Base-by-base conservation (phyloP, 495 filamentous ascomycete genomes). In the Hypoxylon fuscum region DNA sequence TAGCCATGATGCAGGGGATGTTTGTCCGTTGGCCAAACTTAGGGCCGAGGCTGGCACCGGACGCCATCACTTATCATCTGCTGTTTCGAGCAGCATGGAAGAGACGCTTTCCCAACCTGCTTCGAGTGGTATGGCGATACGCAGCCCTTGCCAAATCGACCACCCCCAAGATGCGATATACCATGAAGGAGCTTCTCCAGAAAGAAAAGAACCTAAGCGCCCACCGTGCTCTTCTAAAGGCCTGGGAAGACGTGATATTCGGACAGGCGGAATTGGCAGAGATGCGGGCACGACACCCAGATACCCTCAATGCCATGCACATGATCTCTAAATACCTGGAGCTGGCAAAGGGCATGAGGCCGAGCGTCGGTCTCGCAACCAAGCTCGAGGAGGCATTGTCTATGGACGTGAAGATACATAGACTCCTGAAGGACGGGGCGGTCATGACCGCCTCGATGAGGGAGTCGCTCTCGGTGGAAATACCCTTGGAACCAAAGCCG, bases 81-180 rank as follows among this genome's bases (percentile, higher is more conserved):
- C 67, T 81, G 21, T 76, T 75, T 47, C 53, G 69, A 35, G 8
- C 60, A 31, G 74, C 71, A 6, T 73, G 68, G 59, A 50, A 17
- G 42, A 23, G 38, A n/a, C 54, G 52, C 6, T 72, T 55, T 40
- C 74, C 74, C 21, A 73, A 79, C 38, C 55, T 74, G 48, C 38
- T 76, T 34, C 63, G 71, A 47, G 73, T 74, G 14, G 41, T 76
- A 34, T 80, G 70, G 68, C 73, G 76, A 44, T 78, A 76, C 59
- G 70, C 71, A 3, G 62, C 51, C 23, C 46, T 72, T 6, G 17
- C 32, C 8, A 55, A 52, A 10, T 5, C 32, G 15, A 60, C 69
- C 0, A 67, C 2, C 21, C 31, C 40, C 2, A 31, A 60, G 5
- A 72, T 78, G 69, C 68, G 70, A 12, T 23, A 45, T 17, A 49